Percentiles rank a stretch among this genome's conserved stretches.
Conservation (phyloP, 1,284 basidiomycete genomes). For the Boletellus dicymbophilus region DNA sequence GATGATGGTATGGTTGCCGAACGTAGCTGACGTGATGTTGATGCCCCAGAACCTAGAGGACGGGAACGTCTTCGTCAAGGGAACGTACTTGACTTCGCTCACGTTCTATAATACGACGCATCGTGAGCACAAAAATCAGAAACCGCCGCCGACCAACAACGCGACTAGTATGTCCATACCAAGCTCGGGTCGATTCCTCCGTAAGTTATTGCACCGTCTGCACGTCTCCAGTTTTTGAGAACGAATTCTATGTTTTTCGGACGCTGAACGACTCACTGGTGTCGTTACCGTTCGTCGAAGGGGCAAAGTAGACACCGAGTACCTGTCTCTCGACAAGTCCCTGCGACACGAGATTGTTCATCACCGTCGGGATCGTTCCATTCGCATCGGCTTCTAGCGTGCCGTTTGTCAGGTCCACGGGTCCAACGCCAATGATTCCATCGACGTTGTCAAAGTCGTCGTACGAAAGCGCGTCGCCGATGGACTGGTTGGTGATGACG, state of each 20-base stretch:
- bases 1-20: conserved; percentile 17
- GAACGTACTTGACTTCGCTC: conserved; percentile 10
- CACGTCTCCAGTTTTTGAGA: too few relatives aligned
- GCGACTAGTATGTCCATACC: conserved; percentile 23
- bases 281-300: conserved; percentile 16
- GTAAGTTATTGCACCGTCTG: conserved; percentile 30
- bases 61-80: conserved; percentile 23
- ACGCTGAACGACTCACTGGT: conserved; percentile 14
- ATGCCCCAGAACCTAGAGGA: conserved; percentile 25
- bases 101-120: neutral
- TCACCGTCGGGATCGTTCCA: conserved; percentile 24
- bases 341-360: conserved; percentile 26
- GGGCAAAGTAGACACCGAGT: conserved; percentile 28
- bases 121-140: too few relatives aligned
- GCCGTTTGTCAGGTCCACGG: conserved; percentile 19
- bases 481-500: too few relatives aligned
- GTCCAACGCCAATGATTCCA: conserved; percentile 30
- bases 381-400: conserved; percentile 5
- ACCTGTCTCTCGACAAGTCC: conserved; percentile 14
- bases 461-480: too few relatives aligned
- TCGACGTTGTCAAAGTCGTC: too few relatives aligned
- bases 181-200: conserved; percentile 22
- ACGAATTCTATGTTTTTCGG: too few relatives aligned
- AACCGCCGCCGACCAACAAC: too few relatives aligned
- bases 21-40: conserved; percentile 20